Evolutionary conservation across 371 early-diverging fungal genomes (phyloP), one percentile per base, ranked within the genome.

Genomic region (Mortierella sp.): DNA sequence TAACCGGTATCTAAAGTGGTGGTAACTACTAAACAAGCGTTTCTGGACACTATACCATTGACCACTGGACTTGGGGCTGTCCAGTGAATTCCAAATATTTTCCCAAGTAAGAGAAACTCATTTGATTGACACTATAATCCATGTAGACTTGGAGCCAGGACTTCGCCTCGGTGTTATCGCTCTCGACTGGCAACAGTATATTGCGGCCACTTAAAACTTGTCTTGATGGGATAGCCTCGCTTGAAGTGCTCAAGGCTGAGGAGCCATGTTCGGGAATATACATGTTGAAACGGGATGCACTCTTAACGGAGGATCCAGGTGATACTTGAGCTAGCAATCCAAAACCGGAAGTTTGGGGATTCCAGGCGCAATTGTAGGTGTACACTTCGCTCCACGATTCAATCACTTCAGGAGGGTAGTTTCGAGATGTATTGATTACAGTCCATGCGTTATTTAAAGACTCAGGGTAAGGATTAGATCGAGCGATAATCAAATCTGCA

Each of bases 21-120:
- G 11, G 24, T 22, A 21, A 11, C 22, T 57, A 57, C 24, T 19
- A 4, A 21, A 7, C 24, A 4, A 22, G 4, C 24, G 50, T 53
- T 24, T 53, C 21, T 9, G 24, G 22, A 53, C 53, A 28, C 33
- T 58, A 43, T 58, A 58, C 58, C 58, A 58, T 58, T 32, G 58
- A 5, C 58, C 58, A 58, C 9, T 32, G 21, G 24, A 58, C 33
- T 33, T 58, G 58, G 4, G 58, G 8, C 3, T 58, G 24, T 9
- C 5, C 24, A 9, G 32, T 6, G 10, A 58, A 11, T 11, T 8
- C 32, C 24, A 24, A 10, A 4, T 16, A 3, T 1, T 58, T 32
- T 7, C 10, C 19, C 9, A 32, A 58, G 33, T 13, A 32, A 11
- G 58, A 24, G 5, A 58, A 58, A 7, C 21, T 16, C 28, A 58